Percentiles rank a stretch among this genome's conserved stretches.
Evolutionary conservation across 768 basidiomycete species (phyloP).

Genomic region (Suillus americanus): DNA sequence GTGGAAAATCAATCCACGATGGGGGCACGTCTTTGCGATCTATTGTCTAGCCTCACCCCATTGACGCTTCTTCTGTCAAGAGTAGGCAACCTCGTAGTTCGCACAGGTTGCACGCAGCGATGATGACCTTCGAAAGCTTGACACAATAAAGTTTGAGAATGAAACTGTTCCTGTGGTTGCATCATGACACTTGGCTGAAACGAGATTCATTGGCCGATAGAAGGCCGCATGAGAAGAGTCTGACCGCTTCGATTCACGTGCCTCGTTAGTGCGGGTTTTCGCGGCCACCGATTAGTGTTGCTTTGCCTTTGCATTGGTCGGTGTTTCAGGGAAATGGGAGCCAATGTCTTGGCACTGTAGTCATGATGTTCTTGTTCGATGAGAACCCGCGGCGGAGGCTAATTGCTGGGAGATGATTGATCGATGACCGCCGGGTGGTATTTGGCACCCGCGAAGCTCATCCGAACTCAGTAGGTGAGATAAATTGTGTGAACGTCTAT

Average conservation of each 20-base stretch:
- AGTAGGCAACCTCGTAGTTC: not conserved
- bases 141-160: conserved; percentile 3
- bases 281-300: not conserved
- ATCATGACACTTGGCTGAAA: not conserved
- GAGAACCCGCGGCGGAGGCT: not conserved
- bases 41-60: not conserved
- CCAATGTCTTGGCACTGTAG: too few species aligned
- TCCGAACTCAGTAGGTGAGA: not conserved
- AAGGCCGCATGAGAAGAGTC: conserved; percentile 1
- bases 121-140: conserved; percentile 1
- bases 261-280: not conserved
- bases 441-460: not conserved
- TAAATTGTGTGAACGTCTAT: not conserved
- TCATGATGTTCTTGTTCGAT: not conserved
- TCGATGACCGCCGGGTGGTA: not conserved
- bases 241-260: not conserved
- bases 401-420: not conserved
- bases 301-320: not conserved
- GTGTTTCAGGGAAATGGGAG: not conserved
- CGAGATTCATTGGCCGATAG: not conserved
- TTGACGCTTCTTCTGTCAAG: not conserved
- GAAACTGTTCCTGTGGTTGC: not conserved
- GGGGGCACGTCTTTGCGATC: not conserved
- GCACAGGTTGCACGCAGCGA: not conserved
- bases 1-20: not conserved